Evolutionary conservation across 1,284 basidiomycete species (phyloP).

Genomic region (Vanrija humicola): DNA sequence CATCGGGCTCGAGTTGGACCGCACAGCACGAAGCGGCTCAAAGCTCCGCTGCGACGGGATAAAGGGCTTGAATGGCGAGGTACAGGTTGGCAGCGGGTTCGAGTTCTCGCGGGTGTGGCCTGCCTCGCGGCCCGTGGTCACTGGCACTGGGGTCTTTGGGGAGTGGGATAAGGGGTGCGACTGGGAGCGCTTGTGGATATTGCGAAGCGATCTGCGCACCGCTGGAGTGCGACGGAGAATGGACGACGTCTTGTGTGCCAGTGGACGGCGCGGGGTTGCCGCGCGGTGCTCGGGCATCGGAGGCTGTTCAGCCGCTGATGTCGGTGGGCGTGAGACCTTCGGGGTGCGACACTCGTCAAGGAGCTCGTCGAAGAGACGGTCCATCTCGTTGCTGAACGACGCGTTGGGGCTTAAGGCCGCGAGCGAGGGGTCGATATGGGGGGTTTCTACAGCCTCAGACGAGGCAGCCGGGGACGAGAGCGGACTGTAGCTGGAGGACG

Average conservation of each 20-base stretch:
- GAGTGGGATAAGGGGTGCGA: too few relatives aligned
- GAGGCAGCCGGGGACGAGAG: too few relatives aligned
- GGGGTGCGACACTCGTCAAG: conserved; percentile 6
- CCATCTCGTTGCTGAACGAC: conserved; percentile 10
- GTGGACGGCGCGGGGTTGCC: too few relatives aligned
- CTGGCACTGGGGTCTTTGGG: too few relatives aligned
- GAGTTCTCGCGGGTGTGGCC: too few relatives aligned
- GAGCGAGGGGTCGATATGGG: not conserved
- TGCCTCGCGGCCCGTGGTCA: too few relatives aligned
- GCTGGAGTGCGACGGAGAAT: too few relatives aligned
- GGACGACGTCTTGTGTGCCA: too few relatives aligned
- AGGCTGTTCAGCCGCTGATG: conserved; percentile 10
- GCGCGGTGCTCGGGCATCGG: not conserved
- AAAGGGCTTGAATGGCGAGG: conserved; percentile 7
- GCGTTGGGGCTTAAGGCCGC: not conserved
- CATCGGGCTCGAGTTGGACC: not conserved
- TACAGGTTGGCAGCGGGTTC: not conserved
- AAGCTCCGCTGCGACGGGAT: conserved; percentile 16
- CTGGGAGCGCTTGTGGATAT: too few relatives aligned
- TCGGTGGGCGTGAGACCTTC: conserved; percentile 14
- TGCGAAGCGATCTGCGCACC: too few relatives aligned
- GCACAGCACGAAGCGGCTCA: conserved; percentile 8
- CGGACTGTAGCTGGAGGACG: too few relatives aligned
- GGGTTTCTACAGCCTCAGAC: too few relatives aligned
- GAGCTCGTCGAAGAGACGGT: conserved; percentile 18